A percentile compares a stretch with the other conserved stretches of the same genome.
phyloP scores from a whole-genome alignment of 2,329 filamentous ascomycete genomes.

The Claviceps purpurea region DNA sequence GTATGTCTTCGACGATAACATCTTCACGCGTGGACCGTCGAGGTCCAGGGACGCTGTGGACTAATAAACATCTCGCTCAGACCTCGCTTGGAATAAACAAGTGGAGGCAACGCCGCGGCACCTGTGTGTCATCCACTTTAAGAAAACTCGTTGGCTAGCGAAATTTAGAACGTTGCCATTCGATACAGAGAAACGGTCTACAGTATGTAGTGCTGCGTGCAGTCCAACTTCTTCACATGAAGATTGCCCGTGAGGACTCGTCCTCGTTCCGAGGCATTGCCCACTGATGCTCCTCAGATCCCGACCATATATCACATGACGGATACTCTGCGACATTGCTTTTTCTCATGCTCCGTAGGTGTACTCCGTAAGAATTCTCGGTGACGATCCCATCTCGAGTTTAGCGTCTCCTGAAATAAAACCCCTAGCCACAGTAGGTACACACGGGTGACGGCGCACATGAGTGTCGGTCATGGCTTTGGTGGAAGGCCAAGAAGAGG shows the following conservation, averaged over 20 bases:
- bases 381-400: neutral
- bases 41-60: too few relatives aligned
- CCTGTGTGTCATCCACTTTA: too few relatives aligned
- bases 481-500: neutral
- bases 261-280: constrained; percentile 1
- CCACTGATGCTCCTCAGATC: neutral
- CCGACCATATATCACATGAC: neutral
- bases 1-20: too few relatives aligned
- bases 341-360: neutral
- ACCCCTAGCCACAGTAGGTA: neutral
- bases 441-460: too few relatives aligned
- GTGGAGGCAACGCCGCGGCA: too few relatives aligned
- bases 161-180: too few relatives aligned
- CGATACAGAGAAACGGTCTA: too few relatives aligned
- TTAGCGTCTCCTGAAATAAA: neutral
- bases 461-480: neutral
- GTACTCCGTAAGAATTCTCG: neutral
- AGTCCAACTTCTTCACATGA: neutral
- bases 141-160: too few relatives aligned
- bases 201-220: too few relatives aligned
- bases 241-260: neutral
- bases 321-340: neutral
- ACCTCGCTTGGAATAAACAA: too few relatives aligned
- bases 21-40: too few relatives aligned
- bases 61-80: too few relatives aligned